A percentile compares a stretch with the other conserved stretches of the same genome.
Conservation (phyloP, 352 stramenopile species). For the Pythium plurisporium region DNA sequence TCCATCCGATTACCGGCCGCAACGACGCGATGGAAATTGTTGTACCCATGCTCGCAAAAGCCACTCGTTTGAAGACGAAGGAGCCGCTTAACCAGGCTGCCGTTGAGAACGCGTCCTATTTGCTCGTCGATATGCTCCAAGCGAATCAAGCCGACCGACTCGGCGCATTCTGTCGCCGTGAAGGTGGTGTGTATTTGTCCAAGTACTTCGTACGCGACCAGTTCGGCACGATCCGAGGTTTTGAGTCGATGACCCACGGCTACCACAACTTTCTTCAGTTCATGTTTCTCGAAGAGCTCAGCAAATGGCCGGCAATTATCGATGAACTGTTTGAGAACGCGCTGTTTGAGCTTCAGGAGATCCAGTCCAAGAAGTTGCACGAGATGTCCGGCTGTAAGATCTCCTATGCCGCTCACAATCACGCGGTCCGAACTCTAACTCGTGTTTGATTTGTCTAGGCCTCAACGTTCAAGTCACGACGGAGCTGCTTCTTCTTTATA, state of each 20-base stretch:
- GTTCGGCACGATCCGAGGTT: constrained; percentile 85
- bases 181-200: constrained; percentile 77
- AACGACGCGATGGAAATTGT: constrained; percentile 87
- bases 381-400: constrained; percentile 47
- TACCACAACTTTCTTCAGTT: constrained; percentile 90
- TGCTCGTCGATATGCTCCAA: constrained; percentile 85
- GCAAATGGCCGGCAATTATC: constrained; percentile 66
- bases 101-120: constrained; percentile 71
- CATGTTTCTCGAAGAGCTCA: constrained; percentile 82
- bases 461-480: constrained; percentile 62
- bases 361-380: constrained; percentile 35
- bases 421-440: neutral
- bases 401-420: neutral
- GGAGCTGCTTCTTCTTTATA: constrained; percentile 61
- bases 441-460: neutral
- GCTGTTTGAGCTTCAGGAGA: constrained; percentile 52
- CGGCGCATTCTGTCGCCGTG: constrained; percentile 73
- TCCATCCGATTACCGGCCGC: constrained; percentile 81
- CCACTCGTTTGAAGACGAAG: constrained; percentile 37
- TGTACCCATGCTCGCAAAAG: constrained; percentile 49
- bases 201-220: constrained; percentile 89
- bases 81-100: constrained; percentile 40
- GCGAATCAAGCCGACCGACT: constrained; percentile 83
- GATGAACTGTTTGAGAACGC: constrained; percentile 68
- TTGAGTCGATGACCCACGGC: constrained; percentile 85